These are phyloP conservation scores for Clarireedia monteithiana DNA, from an alignment of 2,329 filamentous ascomycete genomes.

Conservation along the genomic window DNA sequence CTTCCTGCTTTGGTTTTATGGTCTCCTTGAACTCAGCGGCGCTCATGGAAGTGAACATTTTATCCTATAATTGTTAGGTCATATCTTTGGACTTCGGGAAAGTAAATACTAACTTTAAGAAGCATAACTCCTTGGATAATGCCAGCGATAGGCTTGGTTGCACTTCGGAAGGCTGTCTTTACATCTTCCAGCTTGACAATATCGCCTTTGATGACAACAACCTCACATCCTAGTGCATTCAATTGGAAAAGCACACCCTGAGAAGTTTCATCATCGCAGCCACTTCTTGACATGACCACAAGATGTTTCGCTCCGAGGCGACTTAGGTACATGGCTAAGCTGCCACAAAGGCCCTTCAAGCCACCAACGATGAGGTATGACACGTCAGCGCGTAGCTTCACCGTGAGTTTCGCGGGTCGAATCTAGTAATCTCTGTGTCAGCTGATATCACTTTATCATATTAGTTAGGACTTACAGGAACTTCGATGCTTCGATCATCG, in stretches of 20 bases:
- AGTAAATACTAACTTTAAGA: slow-evolving; percentile 15
- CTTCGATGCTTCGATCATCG: neutral
- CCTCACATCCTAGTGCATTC: neutral
- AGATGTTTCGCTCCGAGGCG: slow-evolving; percentile 14
- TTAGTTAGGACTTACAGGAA: neutral
- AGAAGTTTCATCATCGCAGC: slow-evolving; percentile 5
- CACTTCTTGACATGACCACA: slow-evolving; percentile 12
- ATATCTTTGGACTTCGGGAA: neutral
- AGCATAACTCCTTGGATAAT: slow-evolving; percentile 31
- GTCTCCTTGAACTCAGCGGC: slow-evolving; percentile 11
- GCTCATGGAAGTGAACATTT: slow-evolving; percentile 12
- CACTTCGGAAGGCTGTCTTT: slow-evolving; percentile 8
- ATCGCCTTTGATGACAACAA: neutral
- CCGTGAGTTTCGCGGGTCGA: slow-evolving; percentile 14
- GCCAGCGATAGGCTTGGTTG: slow-evolving; percentile 15
- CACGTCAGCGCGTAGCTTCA: slow-evolving; percentile 5
- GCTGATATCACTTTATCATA: slow-evolving; percentile 15
- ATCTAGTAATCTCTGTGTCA: slow-evolving; percentile 38
- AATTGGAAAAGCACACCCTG: neutral
- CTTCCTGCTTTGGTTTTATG: slow-evolving; percentile 12
- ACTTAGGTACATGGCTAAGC: slow-evolving; percentile 6
- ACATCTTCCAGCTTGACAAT: neutral
- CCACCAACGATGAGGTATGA: slow-evolving; percentile 21
- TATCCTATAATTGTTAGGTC: slow-evolving; percentile 6
- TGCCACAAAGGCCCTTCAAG: slow-evolving; percentile 17